Base-by-base conservation (phyloP, 2,329 filamentous ascomycete species). In the Sclerotinia borealis region DNA sequence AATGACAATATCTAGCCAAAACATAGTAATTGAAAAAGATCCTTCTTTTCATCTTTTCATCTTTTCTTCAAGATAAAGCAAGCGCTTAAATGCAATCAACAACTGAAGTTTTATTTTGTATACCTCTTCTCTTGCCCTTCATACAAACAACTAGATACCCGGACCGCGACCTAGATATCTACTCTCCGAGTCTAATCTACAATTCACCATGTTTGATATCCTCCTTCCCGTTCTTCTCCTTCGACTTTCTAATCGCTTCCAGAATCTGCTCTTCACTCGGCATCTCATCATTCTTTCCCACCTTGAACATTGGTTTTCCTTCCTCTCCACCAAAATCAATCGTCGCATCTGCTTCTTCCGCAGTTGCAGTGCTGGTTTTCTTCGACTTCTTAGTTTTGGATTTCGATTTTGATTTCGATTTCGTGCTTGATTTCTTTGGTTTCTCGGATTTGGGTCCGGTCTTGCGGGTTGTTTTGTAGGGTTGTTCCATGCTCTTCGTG, bases 401-500 rank as follows among this genome's bases (percentile, higher is more conserved):
- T 27, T 31, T 25, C 34, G 51, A 55, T 22, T 36, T 56, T 70
- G 70, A 71, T 59, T 68, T 75, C 50, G 49, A 54, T 61, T 68
- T 75, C 43, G 62, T 47, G 22, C n/a, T 59, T 17, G 49, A 15
- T 22, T 61, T 64, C 39, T 52, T 64, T 3, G 49, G 34, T 25
- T 74, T 66, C 73, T 78, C 78, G 34, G 72, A 74, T 70, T 78
- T 77, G 27, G 66, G 19, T 10, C 39, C 51, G 10, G 67, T 64
- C 19, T 65, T 65, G 10, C 69, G 66, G 17, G 22, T 43, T 1
- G 67, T 60, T 55, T 69, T 81, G 59, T 60, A 68, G 60, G 82
- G 81, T 70, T 81, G 81, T 69, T 79, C 82, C 70, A 89, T 84
- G 63, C 84, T 84, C 79, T 86, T 89, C 79, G 88, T 84, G 61